Base-by-base conservation (phyloP, 2,329 filamentous ascomycete genomes). In the Metarhizium rileyi region DNA sequence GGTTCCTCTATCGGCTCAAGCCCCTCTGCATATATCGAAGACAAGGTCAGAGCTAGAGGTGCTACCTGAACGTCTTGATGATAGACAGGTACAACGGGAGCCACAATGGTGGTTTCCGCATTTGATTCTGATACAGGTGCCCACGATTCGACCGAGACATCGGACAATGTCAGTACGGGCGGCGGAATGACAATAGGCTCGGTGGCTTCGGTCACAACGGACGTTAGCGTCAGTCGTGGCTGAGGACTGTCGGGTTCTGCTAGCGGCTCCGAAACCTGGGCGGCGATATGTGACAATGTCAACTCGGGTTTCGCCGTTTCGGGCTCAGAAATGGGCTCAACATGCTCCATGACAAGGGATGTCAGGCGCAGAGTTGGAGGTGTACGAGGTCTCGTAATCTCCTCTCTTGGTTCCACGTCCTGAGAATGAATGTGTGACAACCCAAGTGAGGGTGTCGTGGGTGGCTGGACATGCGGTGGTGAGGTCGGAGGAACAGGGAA, bases 401-500 rank as follows among this genome's bases (percentile, higher is more conserved):
- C 73, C 26, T 66, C 61, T 5, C 60, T 57, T 2, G 73, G 73
- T 55, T 73, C 68, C 16, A 78, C 64, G 41, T 65, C 55, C 56
- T 77, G 67, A 2, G 65, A 63, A 35, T 71, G 67, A 18, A 79
- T 70, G 1, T 53, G 56, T 1, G 76, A 77, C 33, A 77, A 60
- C 41, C 60, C 68, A 27, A 78, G 62, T 1, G 63, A 57, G 4
- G 69, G 66, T 1, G 60, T 58, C 9, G 62, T 56, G 1, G 63
- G 59, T 20, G 64, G 48, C 36, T 68, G 59, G 5, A 59, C 33
- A n/a, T 45, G 59, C 1, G 62, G 58, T 3, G 66, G 58, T n/a
- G 70, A 69, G 0, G 67, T 66, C 1, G 77, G 77, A 4, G 78
- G 77, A 12, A 73, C 68, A 2, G 77, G 76, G 65, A 80, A 80